phyloP scores from a whole-genome alignment of 106 monocot species.

The Cymbidium sinense region DNA sequence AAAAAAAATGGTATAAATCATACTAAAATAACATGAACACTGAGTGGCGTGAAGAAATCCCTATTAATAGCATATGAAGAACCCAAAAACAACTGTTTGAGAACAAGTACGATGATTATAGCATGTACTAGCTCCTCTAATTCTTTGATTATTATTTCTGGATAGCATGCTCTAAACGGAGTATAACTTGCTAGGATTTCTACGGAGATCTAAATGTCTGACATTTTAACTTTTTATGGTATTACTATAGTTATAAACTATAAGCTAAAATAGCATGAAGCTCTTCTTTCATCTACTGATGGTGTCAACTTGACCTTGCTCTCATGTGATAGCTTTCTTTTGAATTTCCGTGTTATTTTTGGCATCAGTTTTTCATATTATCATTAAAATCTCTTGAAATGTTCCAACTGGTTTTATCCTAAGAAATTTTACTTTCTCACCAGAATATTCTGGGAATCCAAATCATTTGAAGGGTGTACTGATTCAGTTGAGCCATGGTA shows the following conservation, averaged over 20 bases:
- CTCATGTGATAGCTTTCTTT: not conserved
- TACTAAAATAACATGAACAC: not conserved
- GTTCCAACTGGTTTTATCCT: not conserved
- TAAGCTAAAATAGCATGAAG: not conserved
- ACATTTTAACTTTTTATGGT: not conserved
- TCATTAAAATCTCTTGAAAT: not conserved
- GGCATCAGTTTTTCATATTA: not conserved
- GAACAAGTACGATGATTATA: not conserved
- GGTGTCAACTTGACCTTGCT: not conserved
- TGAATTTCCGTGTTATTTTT: not conserved
- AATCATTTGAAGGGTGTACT: slow-evolving; percentile 71
- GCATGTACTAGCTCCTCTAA: not conserved
- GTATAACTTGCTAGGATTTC: no score
- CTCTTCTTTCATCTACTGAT: not conserved
- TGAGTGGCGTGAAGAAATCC: no score
- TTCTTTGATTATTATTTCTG: not conserved
- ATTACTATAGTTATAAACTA: not conserved
- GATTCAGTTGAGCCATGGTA: slow-evolving; percentile 82
- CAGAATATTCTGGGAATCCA: slow-evolving; percentile 94
- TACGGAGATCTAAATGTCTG: not conserved
- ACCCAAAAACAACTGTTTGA: not conserved
- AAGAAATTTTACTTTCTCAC: slow-evolving; percentile 9
- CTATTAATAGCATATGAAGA: not conserved
- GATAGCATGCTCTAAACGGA: not conserved
- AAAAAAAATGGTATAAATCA: not conserved